phyloP scores from a whole-genome alignment of 345 rosid species.

The Populus davidiana region DNA sequence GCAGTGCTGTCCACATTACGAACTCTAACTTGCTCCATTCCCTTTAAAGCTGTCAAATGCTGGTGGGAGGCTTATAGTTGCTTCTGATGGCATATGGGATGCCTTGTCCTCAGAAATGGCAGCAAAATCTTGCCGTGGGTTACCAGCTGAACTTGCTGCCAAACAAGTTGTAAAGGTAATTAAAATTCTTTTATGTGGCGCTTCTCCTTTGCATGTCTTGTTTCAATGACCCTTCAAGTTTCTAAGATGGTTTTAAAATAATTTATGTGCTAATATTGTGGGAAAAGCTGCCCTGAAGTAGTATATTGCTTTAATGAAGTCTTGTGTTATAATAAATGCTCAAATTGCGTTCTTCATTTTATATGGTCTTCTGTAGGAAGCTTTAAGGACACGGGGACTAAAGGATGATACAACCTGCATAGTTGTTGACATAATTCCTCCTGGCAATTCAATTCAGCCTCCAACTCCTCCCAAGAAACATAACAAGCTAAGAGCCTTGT shows the following conservation, averaged over 20 bases:
- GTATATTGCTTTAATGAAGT: neutral
- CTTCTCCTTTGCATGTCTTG: neutral
- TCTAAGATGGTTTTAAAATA: neutral
- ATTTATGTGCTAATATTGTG: neutral
- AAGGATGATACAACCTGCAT: conserved; percentile 93
- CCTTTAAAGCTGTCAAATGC: conserved; percentile 58
- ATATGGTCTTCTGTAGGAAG: conserved; percentile 53
- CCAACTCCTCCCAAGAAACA: conserved; percentile 52
- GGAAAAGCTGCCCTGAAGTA: neutral
- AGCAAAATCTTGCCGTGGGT: conserved; percentile 70
- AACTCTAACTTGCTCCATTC: conserved; percentile 18
- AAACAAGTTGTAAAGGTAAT: conserved; percentile 85
- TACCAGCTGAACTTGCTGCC: conserved; percentile 89
- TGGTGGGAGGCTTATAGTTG: conserved; percentile 88
- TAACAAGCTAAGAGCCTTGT: conserved; percentile 52
- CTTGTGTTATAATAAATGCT: neutral
- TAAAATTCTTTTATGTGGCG: conserved; percentile 1
- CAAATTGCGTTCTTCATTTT: neutral
- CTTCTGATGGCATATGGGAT: conserved; percentile 96
- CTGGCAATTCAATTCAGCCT: conserved; percentile 45
- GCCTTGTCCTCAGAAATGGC: conserved; percentile 73
- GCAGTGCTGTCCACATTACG: neutral
- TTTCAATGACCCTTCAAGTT: conserved; percentile 1
- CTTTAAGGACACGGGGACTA: conserved; percentile 69
- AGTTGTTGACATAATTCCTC: conserved; percentile 84